A percentile compares a stretch with the other conserved stretches of the same genome.
phyloP scores from a whole-genome alignment of 306 rosid genomes.

The Prunus kanzakura region DNA sequence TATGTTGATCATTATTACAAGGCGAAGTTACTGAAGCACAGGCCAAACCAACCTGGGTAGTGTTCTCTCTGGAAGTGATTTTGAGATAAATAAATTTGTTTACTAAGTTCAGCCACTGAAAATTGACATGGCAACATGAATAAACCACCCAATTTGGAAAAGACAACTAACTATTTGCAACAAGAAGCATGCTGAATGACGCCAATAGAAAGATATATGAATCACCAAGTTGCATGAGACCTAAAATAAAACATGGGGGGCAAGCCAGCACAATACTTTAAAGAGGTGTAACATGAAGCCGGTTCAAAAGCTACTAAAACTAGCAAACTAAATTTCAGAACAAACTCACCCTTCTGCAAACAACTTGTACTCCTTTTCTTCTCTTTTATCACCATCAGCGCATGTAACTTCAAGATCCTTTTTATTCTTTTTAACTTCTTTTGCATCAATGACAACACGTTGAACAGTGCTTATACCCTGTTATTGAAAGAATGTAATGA shows the following conservation, averaged over 20 bases:
- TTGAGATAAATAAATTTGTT: not conserved
- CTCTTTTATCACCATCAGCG: constrained; percentile 8
- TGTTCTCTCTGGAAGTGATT: not conserved
- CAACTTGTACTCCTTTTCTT: constrained; percentile 48
- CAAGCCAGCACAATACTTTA: not conserved
- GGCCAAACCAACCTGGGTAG: not conserved
- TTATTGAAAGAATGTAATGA: constrained; percentile 22
- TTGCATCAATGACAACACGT: constrained; percentile 63
- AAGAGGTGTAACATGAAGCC: not conserved
- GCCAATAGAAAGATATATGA: not conserved
- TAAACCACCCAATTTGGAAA: not conserved
- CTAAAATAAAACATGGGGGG: not conserved
- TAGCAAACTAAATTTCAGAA: constrained; percentile 2
- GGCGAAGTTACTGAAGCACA: not conserved
- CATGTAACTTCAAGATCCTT: constrained; percentile 25
- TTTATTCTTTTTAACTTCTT: constrained; percentile 38
- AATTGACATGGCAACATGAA: not conserved
- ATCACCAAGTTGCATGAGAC: not conserved
- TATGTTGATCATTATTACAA: not conserved
- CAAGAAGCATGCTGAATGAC: not conserved
- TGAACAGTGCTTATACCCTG: constrained; percentile 84
- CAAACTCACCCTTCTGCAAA: constrained; percentile 90
- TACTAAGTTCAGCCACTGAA: not conserved
- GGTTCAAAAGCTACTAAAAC: not conserved
- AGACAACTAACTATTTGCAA: not conserved